A percentile compares a stretch with the other conserved stretches of the same genome.
phyloP scores from a whole-genome alignment of 1,284 basidiomycete genomes.

The Thecaphora thlaspeos region DNA sequence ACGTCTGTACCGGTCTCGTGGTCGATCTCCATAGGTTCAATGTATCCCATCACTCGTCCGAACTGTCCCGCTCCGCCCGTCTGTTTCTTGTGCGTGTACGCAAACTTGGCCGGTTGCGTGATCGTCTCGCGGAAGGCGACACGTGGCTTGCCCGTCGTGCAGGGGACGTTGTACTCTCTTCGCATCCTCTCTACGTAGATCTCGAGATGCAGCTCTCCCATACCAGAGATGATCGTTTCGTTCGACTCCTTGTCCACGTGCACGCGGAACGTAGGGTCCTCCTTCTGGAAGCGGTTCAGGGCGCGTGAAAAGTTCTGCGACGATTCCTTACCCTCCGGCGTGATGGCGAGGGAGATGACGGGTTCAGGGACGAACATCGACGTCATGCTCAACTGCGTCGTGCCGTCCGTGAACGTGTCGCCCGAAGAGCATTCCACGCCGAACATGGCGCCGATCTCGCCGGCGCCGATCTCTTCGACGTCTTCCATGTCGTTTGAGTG shows the following conservation, averaged over 20 bases:
- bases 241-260: slow-evolving; percentile 91
- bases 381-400: slow-evolving; percentile 63
- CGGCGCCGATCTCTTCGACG: slow-evolving; percentile 89
- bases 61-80: slow-evolving; percentile 96
- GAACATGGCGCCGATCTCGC: slow-evolving; percentile 99
- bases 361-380: slow-evolving; percentile 99
- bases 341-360: slow-evolving; percentile 92
- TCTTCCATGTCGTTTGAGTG: slow-evolving; percentile 99
- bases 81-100: slow-evolving; percentile 98
- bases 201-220: slow-evolving; percentile 98
- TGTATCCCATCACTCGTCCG: slow-evolving; percentile 81
- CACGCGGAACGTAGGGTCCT: slow-evolving; percentile 98
- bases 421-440: slow-evolving; percentile 98
- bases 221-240: slow-evolving; percentile 99
- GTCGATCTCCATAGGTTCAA: slow-evolving; percentile 85
- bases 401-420: slow-evolving; percentile 81
- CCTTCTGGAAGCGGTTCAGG: slow-evolving; percentile 96
- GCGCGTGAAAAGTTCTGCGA: slow-evolving; percentile 84
- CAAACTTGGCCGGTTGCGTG: slow-evolving; percentile 76
- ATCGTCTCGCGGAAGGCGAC: slow-evolving; percentile 97
- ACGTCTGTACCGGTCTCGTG: slow-evolving; percentile 79
- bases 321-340: slow-evolving; percentile 85
- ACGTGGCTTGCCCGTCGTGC: slow-evolving; percentile 89
- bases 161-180: slow-evolving; percentile 93
- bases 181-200: slow-evolving; percentile 99